These are phyloP conservation scores for Lachnellula subtilissima DNA, from an alignment of 2,329 filamentous ascomycete species.

Conservation along the genomic window DNA sequence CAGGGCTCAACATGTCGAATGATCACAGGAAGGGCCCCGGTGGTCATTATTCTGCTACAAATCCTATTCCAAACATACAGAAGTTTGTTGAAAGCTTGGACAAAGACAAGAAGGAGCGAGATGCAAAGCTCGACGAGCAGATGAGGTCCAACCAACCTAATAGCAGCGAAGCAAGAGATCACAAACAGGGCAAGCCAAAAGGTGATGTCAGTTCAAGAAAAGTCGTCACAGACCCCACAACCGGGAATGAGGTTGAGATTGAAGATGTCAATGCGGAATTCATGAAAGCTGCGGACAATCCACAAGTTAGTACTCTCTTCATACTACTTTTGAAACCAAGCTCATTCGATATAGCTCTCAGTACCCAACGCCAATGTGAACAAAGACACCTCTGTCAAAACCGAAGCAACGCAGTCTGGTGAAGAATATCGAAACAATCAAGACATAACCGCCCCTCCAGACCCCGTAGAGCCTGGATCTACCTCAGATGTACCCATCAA, in stretches of 20 bases:
- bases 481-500: constrained; percentile 94
- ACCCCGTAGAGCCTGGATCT: constrained; percentile 72
- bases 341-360: constrained; percentile 52
- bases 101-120: constrained; percentile 69
- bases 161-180: constrained; percentile 38
- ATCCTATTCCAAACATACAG: constrained; percentile 82
- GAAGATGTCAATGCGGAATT: constrained; percentile 71
- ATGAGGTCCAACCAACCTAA: constrained; percentile 32
- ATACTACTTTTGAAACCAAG: background rate
- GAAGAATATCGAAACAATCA: constrained; percentile 80
- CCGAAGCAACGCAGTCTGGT: constrained; percentile 64
- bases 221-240: constrained; percentile 79
- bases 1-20: constrained; percentile 18
- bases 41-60: constrained; percentile 75
- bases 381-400: constrained; percentile 67
- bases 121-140: constrained; percentile 63
- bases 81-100: constrained; percentile 79
- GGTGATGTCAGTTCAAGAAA: constrained; percentile 43
- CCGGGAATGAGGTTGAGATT: constrained; percentile 79
- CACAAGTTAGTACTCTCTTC: constrained; percentile 47
- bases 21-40: constrained; percentile 36
- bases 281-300: constrained; percentile 66
- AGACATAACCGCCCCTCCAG: constrained; percentile 85
- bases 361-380: constrained; percentile 87
- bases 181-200: constrained; percentile 35